Evolutionary conservation across 2,329 filamentous ascomycete genomes (phyloP).

Genomic region (Hypoxylon sp.): DNA sequence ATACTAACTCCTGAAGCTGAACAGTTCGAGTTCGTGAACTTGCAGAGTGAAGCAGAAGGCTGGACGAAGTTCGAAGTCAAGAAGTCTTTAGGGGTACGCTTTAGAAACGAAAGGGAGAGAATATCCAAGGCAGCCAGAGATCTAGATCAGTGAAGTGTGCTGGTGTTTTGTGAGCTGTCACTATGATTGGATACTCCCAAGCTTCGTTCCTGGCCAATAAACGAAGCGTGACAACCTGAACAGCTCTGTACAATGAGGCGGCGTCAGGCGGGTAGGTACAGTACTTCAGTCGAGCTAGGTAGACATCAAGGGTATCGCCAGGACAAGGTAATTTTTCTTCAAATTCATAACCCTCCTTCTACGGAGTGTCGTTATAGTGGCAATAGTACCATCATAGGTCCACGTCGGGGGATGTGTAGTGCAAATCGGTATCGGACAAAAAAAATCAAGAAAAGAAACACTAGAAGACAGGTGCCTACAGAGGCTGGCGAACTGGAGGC

Average conservation of each 20-base stretch:
- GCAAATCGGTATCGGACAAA: constrained; percentile 47
- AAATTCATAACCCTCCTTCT: constrained; percentile 55
- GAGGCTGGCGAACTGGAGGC: constrained; percentile 45
- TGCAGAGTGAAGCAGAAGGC: constrained; percentile 39
- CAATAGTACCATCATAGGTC: constrained; percentile 53
- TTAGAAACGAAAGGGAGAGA: constrained; percentile 51
- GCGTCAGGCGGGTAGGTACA: constrained; percentile 53
- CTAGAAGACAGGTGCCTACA: constrained; percentile 47
- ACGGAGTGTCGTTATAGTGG: constrained; percentile 51
- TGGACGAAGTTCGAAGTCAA: constrained; percentile 36
- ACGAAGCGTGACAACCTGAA: constrained; percentile 49
- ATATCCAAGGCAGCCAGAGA: constrained; percentile 46
- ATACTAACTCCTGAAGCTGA: constrained; percentile 21
- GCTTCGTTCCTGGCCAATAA: constrained; percentile 57
- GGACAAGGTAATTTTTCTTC: constrained; percentile 53
- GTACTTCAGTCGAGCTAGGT: constrained; percentile 57
- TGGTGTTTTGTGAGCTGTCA: constrained; percentile 57
- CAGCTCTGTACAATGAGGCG: constrained; percentile 50
- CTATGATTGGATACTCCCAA: constrained; percentile 60
- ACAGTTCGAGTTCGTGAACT: constrained; percentile 14
- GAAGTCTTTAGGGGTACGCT: constrained; percentile 45
- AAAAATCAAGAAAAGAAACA: constrained; percentile 48
- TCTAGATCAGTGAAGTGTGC: constrained; percentile 57
- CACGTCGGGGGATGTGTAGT: constrained; percentile 56
- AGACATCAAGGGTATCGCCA: constrained; percentile 54